Evolutionary conservation across 441 rosid species (phyloP).

Genomic region (Gossypium gossypioides): DNA sequence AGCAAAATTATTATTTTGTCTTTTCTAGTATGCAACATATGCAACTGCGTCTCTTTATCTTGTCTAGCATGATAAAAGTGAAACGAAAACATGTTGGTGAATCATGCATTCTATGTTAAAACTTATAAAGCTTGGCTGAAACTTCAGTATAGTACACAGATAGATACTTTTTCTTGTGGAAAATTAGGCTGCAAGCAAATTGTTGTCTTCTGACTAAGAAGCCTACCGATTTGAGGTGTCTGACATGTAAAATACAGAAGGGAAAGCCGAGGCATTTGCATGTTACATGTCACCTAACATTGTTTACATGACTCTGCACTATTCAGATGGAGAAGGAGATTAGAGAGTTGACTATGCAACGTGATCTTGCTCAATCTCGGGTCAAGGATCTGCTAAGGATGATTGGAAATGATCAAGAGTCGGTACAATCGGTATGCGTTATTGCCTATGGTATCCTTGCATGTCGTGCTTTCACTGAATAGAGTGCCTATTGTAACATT

Average conservation of each 20-base stretch:
- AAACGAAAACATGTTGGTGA: neutral
- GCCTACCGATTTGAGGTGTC: neutral
- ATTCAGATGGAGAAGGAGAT: conserved; percentile 82
- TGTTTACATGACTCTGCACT: conserved; percentile 13
- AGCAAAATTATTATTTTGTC: neutral
- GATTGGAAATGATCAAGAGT: conserved; percentile 45
- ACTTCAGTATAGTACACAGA: neutral
- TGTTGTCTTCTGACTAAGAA: neutral
- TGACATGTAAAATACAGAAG: neutral
- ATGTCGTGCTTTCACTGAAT: neutral
- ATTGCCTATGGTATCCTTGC: neutral
- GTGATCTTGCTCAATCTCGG: conserved; percentile 81
- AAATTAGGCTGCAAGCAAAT: neutral
- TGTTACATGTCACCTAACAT: conserved; percentile 1
- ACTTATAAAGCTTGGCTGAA: neutral
- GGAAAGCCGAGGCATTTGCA: neutral
- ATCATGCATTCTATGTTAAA: neutral
- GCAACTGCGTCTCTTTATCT: neutral
- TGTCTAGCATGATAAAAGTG: neutral
- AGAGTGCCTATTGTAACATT: neutral
- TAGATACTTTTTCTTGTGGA: neutral
- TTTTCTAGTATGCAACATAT: too few relatives aligned
- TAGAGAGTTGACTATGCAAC: conserved; percentile 53
- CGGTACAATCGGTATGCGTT: conserved; percentile 33
- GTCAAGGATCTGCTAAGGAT: conserved; percentile 57